These are phyloP conservation scores for Rutstroemia sp. DNA, from an alignment of 2,329 filamentous ascomycete genomes.

Conservation along the genomic window DNA sequence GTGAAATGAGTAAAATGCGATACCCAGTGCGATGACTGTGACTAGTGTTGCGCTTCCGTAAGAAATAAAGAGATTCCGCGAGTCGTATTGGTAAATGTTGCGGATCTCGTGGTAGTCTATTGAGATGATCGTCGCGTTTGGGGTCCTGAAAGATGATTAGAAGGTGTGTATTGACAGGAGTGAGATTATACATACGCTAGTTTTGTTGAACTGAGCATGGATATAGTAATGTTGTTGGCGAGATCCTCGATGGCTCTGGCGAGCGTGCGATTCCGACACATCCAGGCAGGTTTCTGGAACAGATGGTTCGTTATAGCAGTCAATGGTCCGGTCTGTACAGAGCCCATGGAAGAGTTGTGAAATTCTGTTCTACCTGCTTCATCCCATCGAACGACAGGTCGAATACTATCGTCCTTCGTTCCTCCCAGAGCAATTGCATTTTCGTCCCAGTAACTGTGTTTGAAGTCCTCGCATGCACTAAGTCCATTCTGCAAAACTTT, in stretches of 20 bases:
- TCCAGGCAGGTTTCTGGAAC: slow-evolving; percentile 5
- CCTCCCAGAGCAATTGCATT: background rate
- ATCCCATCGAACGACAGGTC: background rate
- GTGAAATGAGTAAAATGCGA: slow-evolving; percentile 7
- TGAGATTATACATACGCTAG: slow-evolving; percentile 1
- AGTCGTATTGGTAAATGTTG: slow-evolving; percentile 8
- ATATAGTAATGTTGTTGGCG: slow-evolving; percentile 19
- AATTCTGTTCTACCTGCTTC: background rate
- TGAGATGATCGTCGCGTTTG: background rate
- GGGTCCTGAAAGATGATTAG: background rate
- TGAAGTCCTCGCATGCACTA: background rate
- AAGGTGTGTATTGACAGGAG: too few species aligned
- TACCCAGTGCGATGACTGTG: background rate
- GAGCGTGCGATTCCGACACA: slow-evolving; percentile 18
- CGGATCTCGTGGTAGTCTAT: background rate
- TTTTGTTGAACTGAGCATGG: slow-evolving; percentile 9
- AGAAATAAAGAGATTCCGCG: slow-evolving; percentile 2
- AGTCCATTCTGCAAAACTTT: background rate
- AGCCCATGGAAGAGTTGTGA: background rate
- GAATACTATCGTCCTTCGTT: background rate
- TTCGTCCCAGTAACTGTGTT: background rate
- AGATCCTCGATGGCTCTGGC: slow-evolving; percentile 17
- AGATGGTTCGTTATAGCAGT: background rate
- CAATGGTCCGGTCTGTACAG: background rate
- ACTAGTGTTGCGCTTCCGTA: slow-evolving; percentile 6